Conservation (phyloP, 257 asterid genomes). For the Leptodermis oblonga region DNA sequence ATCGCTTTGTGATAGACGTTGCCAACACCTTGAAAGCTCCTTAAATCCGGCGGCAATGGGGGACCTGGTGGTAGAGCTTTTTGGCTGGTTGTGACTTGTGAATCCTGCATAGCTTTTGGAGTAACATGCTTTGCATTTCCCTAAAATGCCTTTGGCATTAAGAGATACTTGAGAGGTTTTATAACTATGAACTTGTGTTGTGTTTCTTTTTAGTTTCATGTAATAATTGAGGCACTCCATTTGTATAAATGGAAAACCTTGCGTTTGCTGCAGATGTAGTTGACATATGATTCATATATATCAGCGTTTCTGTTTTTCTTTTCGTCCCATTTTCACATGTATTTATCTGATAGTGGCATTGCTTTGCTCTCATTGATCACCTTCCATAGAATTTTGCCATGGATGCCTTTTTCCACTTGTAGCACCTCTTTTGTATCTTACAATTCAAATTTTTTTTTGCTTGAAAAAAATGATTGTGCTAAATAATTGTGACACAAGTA, state of each 20-base stretch:
- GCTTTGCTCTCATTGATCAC: background rate
- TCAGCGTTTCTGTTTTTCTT: background rate
- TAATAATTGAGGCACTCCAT: background rate
- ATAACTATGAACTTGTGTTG: no score
- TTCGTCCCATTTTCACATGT: background rate
- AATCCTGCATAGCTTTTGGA: background rate
- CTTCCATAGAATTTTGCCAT: background rate
- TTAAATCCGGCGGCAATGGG: slow-evolving; percentile 1
- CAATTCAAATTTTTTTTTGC: no score
- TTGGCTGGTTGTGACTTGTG: background rate
- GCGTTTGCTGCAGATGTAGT: background rate
- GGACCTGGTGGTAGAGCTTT: background rate
- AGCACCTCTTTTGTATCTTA: no score
- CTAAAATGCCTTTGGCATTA: background rate
- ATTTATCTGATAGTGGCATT: no score
- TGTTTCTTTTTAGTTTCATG: background rate
- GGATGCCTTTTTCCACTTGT: background rate
- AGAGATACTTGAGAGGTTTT: background rate
- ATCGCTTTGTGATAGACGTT: slow-evolving; percentile 33
- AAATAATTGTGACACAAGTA: no score
- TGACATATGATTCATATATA: background rate
- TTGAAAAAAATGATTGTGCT: no score
- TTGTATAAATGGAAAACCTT: background rate
- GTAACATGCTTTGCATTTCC: background rate
- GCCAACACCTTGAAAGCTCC: slow-evolving; percentile 26